Evolutionary conservation across 345 rosid genomes (phyloP), one percentile per base, ranked within the genome.

Genomic region (Isatis tinctoria): DNA sequence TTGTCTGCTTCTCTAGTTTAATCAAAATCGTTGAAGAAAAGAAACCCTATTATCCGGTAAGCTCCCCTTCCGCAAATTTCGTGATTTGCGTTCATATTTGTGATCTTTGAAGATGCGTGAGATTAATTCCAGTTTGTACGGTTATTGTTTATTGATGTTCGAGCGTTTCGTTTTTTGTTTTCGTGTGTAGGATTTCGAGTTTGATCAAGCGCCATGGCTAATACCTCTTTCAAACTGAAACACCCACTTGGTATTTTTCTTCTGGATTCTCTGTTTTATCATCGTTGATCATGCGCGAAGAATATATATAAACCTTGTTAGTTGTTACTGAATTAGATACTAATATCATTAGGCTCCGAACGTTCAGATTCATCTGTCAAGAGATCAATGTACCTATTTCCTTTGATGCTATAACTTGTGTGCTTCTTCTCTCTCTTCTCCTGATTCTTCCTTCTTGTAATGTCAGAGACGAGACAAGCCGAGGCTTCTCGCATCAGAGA

Each of bases 161-260:
- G 32, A 5, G 32, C 32, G 32, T 30, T 30, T 30, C 5, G 32
- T 4, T 4, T 30, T 30, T 30, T 4, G 6, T 30, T 30, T 4
- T 0, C 0, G 12, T 4, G 5, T 16, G 9, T 8, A n/a, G 17
- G n/a, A n/a, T 37, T 10, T 37, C 13, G n/a, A 11, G 5, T 18
- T 9, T n/a, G 75, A 36, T 37, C 10, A 37, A 67, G 72, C 17
- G 59, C 67, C 80, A 90, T 90, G 96, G 87, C 88, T 60, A 88
- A 84, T 69, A 81, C 82, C 63, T 78, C 87, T 18, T 86, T 88
- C 90, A 22, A 86, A 85, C 82, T 82, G 53, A 86, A 86, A 39
- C 88, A 88, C 64, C 86, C 93, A 17, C 63, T 88, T 73, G 93
- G 96, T 90, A 68, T 10, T n/a, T 56, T n/a, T 10, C 33, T 11